Conservation (phyloP, 2,329 filamentous ascomycete species). For the Talaromyces sp. region DNA sequence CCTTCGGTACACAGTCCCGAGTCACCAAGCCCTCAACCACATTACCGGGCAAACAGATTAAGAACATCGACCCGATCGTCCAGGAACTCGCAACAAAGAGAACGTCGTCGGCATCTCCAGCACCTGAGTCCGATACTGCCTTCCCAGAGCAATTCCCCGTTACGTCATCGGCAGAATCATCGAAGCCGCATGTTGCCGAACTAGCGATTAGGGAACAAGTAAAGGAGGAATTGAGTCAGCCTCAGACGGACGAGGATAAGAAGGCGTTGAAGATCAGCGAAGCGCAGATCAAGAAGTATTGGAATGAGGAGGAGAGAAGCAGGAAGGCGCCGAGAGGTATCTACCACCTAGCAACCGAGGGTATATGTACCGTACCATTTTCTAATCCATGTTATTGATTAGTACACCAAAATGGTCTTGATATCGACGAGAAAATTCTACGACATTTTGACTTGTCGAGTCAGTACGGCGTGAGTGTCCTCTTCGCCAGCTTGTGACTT, state of each 20-base stretch:
- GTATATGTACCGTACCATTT: no score
- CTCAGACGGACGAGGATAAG: slow-evolving; percentile 33
- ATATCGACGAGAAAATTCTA: slow-evolving; percentile 75
- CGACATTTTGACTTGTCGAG: slow-evolving; percentile 88
- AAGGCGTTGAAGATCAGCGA: slow-evolving; percentile 63
- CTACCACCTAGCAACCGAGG: not conserved
- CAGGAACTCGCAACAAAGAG: slow-evolving; percentile 9
- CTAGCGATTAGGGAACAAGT: slow-evolving; percentile 46
- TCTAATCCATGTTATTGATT: not conserved
- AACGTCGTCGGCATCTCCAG: slow-evolving; percentile 3
- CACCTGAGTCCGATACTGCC: slow-evolving; percentile 21
- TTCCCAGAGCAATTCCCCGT: slow-evolving; percentile 29
- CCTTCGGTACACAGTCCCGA: slow-evolving; percentile 56
- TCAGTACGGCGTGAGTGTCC: slow-evolving; percentile 78
- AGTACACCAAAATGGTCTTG: slow-evolving; percentile 73
- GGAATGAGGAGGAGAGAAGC: slow-evolving; percentile 66
- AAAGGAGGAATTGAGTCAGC: slow-evolving; percentile 40
- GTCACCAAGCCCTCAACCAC: slow-evolving; percentile 55
- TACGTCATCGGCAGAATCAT: slow-evolving; percentile 24
- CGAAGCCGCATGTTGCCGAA: slow-evolving; percentile 34
- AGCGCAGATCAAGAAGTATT: slow-evolving; percentile 71
- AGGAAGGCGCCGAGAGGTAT: slow-evolving; percentile 57
- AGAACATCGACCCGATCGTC: slow-evolving; percentile 17
- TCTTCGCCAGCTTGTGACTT: not conserved
- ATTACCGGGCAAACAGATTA: slow-evolving; percentile 25